Conservation (phyloP, 805 yeast genomes). For the Saccharomycopsis fibuligera region DNA sequence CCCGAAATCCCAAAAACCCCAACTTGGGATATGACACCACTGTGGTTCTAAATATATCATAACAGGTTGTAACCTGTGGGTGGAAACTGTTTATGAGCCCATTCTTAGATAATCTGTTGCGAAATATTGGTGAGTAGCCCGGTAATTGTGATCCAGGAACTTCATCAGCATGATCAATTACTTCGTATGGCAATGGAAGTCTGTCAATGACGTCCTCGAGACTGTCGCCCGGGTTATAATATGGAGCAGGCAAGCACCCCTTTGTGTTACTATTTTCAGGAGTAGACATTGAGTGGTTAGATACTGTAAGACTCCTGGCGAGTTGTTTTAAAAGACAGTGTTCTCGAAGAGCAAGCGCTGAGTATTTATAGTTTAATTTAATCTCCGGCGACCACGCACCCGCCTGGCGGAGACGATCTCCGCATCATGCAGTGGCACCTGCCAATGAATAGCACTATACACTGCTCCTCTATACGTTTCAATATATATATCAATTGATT, state of each 20-base stretch:
- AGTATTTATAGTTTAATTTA: too few species aligned
- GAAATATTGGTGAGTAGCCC: constrained; percentile 47
- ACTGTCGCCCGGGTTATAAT: constrained; percentile 3
- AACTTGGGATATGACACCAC: constrained; percentile 22
- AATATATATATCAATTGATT: too few species aligned
- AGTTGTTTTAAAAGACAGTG: too few species aligned
- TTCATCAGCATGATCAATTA: neutral
- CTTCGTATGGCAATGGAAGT: neutral
- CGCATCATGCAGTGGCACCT: too few species aligned
- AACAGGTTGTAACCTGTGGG: constrained; percentile 33
- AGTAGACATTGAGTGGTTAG: too few species aligned
- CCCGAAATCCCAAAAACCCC: constrained; percentile 27
- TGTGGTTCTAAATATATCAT: constrained; percentile 29
- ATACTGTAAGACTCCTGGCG: too few species aligned
- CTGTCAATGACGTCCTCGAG: constrained; percentile 1
- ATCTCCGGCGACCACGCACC: too few species aligned
- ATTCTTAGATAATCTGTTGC: constrained; percentile 36
- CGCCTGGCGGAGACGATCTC: too few species aligned
- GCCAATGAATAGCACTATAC: too few species aligned
- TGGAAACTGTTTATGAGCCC: constrained; percentile 23
- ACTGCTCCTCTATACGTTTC: too few species aligned
- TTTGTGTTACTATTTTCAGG: too few species aligned
- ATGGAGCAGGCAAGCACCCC: constrained; percentile 4
- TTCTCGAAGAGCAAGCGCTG: too few species aligned
- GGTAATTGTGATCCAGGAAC: constrained; percentile 28